phyloP scores from a whole-genome alignment of 2,329 filamentous ascomycete species.

The Alternaria hordeiaustralica region DNA sequence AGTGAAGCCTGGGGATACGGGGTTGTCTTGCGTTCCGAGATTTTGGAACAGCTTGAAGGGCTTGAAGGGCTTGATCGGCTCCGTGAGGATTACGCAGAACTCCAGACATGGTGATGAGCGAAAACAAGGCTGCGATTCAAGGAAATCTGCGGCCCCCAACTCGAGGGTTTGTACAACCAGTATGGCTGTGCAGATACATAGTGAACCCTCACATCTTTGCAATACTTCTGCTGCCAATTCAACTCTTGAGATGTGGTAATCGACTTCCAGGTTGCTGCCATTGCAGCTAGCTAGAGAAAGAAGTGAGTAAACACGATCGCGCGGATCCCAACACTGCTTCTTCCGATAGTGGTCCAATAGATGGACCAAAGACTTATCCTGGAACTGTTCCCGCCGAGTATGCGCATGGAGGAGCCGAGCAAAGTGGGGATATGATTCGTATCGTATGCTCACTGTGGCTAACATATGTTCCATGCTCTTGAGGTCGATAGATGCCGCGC shows the following conservation, averaged over 20 bases:
- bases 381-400: not conserved
- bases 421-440: too few relatives aligned
- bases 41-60: too few relatives aligned
- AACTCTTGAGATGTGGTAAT: not conserved
- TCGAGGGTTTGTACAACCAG: not conserved
- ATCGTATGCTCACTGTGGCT: too few relatives aligned
- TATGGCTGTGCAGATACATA: not conserved
- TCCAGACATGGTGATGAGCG: not conserved
- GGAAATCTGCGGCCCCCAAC: not conserved
- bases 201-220: not conserved
- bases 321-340: conserved; percentile 4
- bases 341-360: not conserved
- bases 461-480: not conserved
- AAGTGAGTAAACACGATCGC: conserved; percentile 12
- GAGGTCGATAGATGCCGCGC: not conserved
- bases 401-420: not conserved
- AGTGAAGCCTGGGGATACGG: too few relatives aligned
- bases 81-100: not conserved
- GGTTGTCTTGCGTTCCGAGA: too few relatives aligned
- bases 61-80: too few relatives aligned
- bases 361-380: not conserved
- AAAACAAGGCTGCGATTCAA: not conserved
- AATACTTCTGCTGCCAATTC: not conserved
- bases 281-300: not conserved
- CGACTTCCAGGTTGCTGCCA: not conserved